Evolutionary conservation across 1,139 yeast species (phyloP), one percentile per base, ranked within the genome.

Genomic region (Candida dubliniensis): DNA sequence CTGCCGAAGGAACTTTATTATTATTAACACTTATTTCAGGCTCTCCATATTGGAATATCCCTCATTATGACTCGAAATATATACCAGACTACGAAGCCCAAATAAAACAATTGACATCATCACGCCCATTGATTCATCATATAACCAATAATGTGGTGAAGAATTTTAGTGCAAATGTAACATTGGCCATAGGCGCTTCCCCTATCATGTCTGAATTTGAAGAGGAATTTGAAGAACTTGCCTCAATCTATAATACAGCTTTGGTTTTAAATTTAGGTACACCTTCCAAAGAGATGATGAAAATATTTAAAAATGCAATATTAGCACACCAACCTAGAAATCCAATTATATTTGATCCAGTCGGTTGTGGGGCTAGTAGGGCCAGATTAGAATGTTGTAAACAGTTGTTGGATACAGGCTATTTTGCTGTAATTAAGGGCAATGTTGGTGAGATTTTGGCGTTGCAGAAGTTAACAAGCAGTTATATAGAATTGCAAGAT

Each of bases 111-210:
- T 33, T 53, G 36, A 25, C 36, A 4, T 14, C 39, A n/a, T 36
- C 43, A 25, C 57, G 51, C 8, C 95, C 96, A 0, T 64, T 91
- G 55, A 82, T 88, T 5, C 97, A 91, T 58, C 96, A 90, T 55
- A 84, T 91, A 49, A 90, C 97, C 32, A 91, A 91, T 58, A 78
- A 79, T 45, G 97, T 91, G n/a, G 96, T 87, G 34, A 87, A 88
- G 59, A 85, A 88, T 58, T 82, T 88, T 58, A 84, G 90, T 50
- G 97, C 98, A 27, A 90, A 91, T 57, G 87, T 88, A n/a, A 82
- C 95, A 0, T 67, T 91, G 44, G 90, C 97, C 0, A 66, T 84
- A 24, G 96, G 96, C 2, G 95, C 86, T 0, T 84, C 95, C 2
- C 97, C 98, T 2, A 82, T 88, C 23, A 91, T 91, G 97, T 84